Base-by-base conservation (phyloP, 805 yeast genomes). In the Cyberlindnera maritima region DNA sequence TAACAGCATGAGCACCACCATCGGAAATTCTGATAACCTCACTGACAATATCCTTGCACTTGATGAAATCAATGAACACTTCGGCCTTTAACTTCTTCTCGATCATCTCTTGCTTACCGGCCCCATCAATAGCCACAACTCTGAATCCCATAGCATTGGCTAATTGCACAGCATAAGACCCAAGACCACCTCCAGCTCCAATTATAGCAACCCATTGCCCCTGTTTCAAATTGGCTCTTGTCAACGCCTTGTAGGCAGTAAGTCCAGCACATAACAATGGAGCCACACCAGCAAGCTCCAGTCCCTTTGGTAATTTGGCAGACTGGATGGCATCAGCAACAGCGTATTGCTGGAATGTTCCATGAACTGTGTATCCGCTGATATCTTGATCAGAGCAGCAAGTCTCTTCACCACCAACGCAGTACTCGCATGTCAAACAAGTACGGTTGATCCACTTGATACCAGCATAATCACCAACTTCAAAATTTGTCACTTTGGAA, bases 171-270 rank as follows among this genome's bases (percentile, higher is more conserved):
- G 88, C 89, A 54, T 83, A 71, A 21, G 88, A 75, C 57, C 91
- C 92, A 64, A 85, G 74, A 58, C 92, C 91, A 65, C 91, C 91
- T 65, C 81, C 88, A 53, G 89, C 90, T 69, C 92, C 91, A 48
- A 88, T 78, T 50, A 85, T 73, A 47, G 80, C 79, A 52, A 82
- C 85, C 83, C 85, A 84, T 65, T 85, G 81, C 57, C 91, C 90
- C 29, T 88, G 73, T 44, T 57, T 57, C 48, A 77, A 61, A 47
- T 70, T 64, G 39, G 85, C 81, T 45, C 78, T 74, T 68, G 79
- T 80, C 61, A 81, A 70, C 13, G 85, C 85, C 70, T 80, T 80
- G 75, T 79, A 81, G 36, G 77, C 85, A 32, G 86, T 88, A 66
- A 88, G 76, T 63, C 96, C 96, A 19, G 95, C 96, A 71, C 86